Evolutionary conservation across 768 basidiomycete genomes (phyloP), one percentile per base, ranked within the genome.

Genomic region (Cystobasidium onofrii): DNA sequence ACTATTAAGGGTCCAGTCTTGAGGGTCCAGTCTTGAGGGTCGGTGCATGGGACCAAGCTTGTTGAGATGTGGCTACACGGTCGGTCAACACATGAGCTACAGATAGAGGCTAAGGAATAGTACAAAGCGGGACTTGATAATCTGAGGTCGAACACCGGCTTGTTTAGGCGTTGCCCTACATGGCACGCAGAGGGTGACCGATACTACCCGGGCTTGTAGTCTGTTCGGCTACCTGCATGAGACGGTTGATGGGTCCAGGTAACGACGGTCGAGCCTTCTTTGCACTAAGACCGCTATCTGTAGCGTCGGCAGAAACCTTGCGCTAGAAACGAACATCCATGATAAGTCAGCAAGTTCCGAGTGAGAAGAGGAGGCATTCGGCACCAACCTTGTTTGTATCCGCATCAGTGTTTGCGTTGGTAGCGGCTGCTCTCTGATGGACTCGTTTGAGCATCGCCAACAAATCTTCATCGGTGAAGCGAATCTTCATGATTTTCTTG

Each of bases 401-500:
- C 6, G 64, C 64, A 25, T 34, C 27, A 6, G 27, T 34, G 34
- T 10, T n/a, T 20, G 43, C 10, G 31, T 33, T 41, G 57, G 9
- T n/a, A 54, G 46, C 60, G 13, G 23, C 74, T n/a, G 75, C 61
- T 36, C 75, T 33, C 36, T 64, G 46, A 57, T 73, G 60, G 12
- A 79, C 75, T 31, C 73, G 64, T 23, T 67, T 64, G 15, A 74
- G 44, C 41, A 78, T 74, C 34, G 72, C 72, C 17, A 39, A 23
- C 7, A 79, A 69, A 2, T 76, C 76, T 46, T 76, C 72, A 67
- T 79, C 79, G 27, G 73, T 70, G 64, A 62, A 75, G 9, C 79
- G 73, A 9, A 76, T 44, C 25, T 76, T 76, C 46, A 77, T 65
- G 23, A 36, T 50, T 27, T 41, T 64, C 33, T 54, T 72, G 0